phyloP scores from a whole-genome alignment of 441 rosid genomes.

The Breynia disticha region DNA sequence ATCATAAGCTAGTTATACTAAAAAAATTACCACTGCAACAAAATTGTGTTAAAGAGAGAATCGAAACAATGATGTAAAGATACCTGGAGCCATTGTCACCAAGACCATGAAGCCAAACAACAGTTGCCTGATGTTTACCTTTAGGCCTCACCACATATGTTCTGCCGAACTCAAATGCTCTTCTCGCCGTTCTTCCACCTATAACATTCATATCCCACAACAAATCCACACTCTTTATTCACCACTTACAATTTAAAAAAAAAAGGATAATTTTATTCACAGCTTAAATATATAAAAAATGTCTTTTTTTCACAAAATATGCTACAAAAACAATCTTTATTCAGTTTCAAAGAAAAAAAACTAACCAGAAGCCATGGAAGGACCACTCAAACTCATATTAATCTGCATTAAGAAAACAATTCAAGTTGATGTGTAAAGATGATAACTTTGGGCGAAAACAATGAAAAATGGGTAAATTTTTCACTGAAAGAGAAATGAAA shows the following conservation, averaged over 20 bases:
- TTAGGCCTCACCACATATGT: constrained; percentile 88
- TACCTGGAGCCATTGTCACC: constrained; percentile 94
- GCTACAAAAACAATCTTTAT: too few relatives aligned
- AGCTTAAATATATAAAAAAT: too few relatives aligned
- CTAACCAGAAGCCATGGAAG: constrained; percentile 61
- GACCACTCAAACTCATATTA: constrained; percentile 61
- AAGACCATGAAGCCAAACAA: constrained; percentile 98
- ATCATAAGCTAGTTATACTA: too few relatives aligned
- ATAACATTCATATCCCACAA: constrained; percentile 6
- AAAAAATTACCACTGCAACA: neutral
- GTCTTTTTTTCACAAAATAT: too few relatives aligned
- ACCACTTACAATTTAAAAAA: neutral
- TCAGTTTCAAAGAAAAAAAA: too few relatives aligned
- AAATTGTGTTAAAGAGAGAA: neutral
- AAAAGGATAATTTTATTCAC: too few relatives aligned
- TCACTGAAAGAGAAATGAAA: too few relatives aligned
- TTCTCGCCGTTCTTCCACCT: constrained; percentile 50
- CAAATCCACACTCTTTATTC: neutral
- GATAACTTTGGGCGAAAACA: too few relatives aligned
- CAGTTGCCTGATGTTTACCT: constrained; percentile 93
- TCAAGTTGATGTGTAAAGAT: too few relatives aligned
- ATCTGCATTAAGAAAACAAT: neutral
- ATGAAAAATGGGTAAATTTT: too few relatives aligned
- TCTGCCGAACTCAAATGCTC: constrained; percentile 74
- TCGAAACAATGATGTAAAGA: constrained; percentile 4